Percentiles rank a stretch among this genome's conserved stretches.
Conservation (phyloP, 2,329 filamentous ascomycete species). For the Diaporthe nobilis region DNA sequence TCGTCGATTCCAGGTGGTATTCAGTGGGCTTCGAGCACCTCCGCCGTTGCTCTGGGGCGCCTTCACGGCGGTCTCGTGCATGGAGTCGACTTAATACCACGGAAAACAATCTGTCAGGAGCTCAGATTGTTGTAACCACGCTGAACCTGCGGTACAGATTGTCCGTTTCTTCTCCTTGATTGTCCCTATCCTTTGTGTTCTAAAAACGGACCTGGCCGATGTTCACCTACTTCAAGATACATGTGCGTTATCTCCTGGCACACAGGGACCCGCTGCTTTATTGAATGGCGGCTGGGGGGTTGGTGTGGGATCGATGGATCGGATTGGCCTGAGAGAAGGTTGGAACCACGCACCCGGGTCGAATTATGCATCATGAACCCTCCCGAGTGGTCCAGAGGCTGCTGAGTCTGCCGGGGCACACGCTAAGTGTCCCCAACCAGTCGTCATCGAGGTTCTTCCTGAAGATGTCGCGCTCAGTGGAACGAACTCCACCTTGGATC, state of each 20-base stretch:
- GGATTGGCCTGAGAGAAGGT: conserved; percentile 31
- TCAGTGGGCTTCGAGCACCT: neutral
- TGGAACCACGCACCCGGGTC: conserved; percentile 28
- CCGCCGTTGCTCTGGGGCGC: neutral
- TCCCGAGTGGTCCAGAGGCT: conserved; percentile 18
- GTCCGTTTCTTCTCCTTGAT: neutral
- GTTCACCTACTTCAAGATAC: conserved; percentile 21
- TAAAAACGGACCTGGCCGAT: conserved; percentile 1
- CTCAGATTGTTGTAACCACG: neutral
- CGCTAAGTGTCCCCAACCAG: conserved; percentile 21
- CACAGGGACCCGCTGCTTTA: conserved; percentile 26
- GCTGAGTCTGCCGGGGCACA: conserved; percentile 29
- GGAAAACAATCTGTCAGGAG: neutral
- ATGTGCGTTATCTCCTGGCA: neutral
- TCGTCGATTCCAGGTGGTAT: neutral
- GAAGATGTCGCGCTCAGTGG: conserved; percentile 20
- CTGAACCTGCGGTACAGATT: neutral
- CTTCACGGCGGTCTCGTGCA: neutral
- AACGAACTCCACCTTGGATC: conserved; percentile 24
- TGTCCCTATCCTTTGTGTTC: neutral
- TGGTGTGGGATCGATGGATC: neutral
- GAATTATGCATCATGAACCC: conserved; percentile 27
- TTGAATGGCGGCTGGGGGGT: conserved; percentile 1
- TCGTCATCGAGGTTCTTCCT: conserved; percentile 18
- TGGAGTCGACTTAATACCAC: neutral